phyloP scores from a whole-genome alignment of 148 eudicot genomes.

The Fagopyrum tataricum region DNA sequence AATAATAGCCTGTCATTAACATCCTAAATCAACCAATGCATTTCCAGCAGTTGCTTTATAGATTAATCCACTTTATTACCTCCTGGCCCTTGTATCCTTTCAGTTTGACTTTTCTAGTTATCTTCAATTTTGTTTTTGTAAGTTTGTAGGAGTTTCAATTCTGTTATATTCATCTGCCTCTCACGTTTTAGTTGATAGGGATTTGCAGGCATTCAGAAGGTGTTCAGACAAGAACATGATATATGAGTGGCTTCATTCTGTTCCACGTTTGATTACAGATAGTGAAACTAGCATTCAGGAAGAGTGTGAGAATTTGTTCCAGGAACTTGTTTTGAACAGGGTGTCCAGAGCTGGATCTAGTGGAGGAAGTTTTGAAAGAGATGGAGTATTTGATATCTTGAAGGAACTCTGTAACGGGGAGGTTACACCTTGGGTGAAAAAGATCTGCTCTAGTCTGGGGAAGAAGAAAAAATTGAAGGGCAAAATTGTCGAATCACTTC shows the following conservation, averaged over 20 bases:
- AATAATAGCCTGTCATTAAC: neutral
- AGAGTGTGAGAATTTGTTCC: conserved; percentile 81
- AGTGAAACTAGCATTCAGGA: conserved; percentile 96
- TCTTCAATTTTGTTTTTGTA: neutral
- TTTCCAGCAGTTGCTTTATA: neutral
- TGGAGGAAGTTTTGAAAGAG: conserved; percentile 26
- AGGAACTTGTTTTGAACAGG: conserved; percentile 71
- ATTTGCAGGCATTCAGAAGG: conserved; percentile 63
- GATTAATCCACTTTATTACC: neutral
- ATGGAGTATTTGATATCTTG: conserved; percentile 59
- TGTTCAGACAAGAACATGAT: conserved; percentile 47
- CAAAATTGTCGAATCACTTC: conserved; percentile 65
- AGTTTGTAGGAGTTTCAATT: neutral
- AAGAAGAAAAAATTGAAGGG: conserved; percentile 70
- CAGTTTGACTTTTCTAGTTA: neutral
- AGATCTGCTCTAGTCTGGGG: conserved; percentile 75
- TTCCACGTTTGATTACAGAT: conserved; percentile 76
- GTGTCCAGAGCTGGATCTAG: conserved; percentile 56
- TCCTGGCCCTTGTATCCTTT: neutral
- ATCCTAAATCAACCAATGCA: neutral
- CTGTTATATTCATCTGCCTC: neutral
- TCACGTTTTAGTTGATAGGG: conserved; percentile 11
- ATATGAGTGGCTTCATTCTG: conserved; percentile 87
- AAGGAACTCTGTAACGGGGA: conserved; percentile 71
- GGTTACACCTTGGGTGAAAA: conserved; percentile 86